Conservation (phyloP, 345 rosid genomes). For the Adansonia digitata region DNA sequence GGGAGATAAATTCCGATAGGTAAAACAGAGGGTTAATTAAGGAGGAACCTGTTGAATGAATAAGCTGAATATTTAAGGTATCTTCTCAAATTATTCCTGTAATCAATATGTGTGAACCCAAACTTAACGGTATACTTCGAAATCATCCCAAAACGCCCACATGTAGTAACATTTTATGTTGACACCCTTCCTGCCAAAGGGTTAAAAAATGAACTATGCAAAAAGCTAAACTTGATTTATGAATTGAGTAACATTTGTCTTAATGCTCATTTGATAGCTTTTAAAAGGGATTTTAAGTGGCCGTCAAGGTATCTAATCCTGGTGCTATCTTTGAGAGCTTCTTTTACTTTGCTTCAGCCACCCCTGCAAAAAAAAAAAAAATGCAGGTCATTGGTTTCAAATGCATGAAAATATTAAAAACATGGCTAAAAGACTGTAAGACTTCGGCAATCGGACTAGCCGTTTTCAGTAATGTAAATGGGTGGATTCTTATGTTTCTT, state of each 20-base stretch:
- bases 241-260: not conserved
- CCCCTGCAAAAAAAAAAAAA: slow-evolving; percentile 8
- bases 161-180: slow-evolving; percentile 39
- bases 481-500: slow-evolving; percentile 25
- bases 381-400: not conserved
- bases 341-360: slow-evolving; percentile 19
- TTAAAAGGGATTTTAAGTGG: slow-evolving; percentile 30
- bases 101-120: slow-evolving; percentile 40
- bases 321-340: slow-evolving; percentile 30
- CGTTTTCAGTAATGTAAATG: slow-evolving; percentile 42
- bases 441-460: slow-evolving; percentile 7
- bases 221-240: not conserved
- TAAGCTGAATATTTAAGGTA: slow-evolving; percentile 38
- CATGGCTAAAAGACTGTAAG: not conserved
- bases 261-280: slow-evolving; percentile 38
- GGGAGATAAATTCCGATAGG: not conserved
- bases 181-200: slow-evolving; percentile 33
- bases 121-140: slow-evolving; percentile 34
- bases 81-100: slow-evolving; percentile 30
- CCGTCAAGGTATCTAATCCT: slow-evolving; percentile 34
- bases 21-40: not conserved
- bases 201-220: not conserved
- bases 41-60: slow-evolving; percentile 42
- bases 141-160: slow-evolving; percentile 45
- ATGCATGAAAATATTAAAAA: not conserved